Evolutionary conservation across 2,329 filamentous ascomycete genomes (phyloP), one percentile per base, ranked within the genome.

Genomic region (Talaromyces albobiverticillius): DNA sequence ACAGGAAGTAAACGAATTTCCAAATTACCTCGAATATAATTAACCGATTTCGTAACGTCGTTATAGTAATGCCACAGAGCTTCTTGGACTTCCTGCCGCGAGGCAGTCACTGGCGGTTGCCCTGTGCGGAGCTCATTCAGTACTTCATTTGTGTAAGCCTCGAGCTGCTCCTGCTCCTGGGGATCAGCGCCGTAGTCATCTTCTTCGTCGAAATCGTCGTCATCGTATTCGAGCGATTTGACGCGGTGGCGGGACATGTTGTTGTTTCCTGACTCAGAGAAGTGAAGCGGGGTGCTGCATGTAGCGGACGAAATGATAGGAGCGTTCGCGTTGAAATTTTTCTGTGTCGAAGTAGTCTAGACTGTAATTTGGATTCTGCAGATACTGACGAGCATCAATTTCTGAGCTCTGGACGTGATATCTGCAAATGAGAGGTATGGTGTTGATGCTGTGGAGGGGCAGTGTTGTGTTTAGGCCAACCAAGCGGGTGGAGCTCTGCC

Each of bases 1-100:
- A n/a, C n/a, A n/a, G n/a, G n/a, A n/a, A n/a, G n/a, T n/a, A n/a
- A n/a, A n/a, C n/a, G n/a, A n/a, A n/a, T n/a, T n/a, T n/a, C n/a
- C n/a, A 36, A 40, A 22, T 20, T 51, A 79, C 85, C 88, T 59
- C 85, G 82, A 55, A 99, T 73, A 66, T 95, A 96, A 54, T 82
- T 79, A 34, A 95, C 87, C 1, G 90, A 85, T 71, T 96, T 96
- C 54, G 85, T 87, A 26, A 96, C 79, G 64, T 99, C 92, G 68
- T 92, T 97, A 70, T 93, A 97, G 71, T 96, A 96, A 72, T 99
- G 85, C 90, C 91, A 97, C 14, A 99, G 73, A 0, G 92, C 83
- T 57, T 97, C 93, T 68, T 95, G 85, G 58, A 96, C 93, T 66
- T 96, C 87, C 34, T 78, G 76, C 56, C 87, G 82, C 4, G 82